A percentile compares a stretch with the other conserved stretches of the same genome.
Conservation (phyloP, 129 eudicot species). For the Glebionis coronaria region DNA sequence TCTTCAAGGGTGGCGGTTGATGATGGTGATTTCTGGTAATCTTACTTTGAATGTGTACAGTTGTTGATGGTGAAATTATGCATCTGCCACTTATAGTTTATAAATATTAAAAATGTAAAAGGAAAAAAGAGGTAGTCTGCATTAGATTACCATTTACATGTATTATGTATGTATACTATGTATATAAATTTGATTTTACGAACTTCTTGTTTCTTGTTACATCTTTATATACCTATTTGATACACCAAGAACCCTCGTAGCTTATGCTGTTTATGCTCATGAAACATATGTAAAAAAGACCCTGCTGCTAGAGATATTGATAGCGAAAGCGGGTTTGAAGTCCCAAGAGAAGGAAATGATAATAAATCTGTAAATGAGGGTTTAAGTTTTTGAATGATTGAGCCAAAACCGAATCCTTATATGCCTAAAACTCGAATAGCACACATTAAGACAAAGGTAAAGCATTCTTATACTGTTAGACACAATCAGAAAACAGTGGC, state of each 20-base stretch:
- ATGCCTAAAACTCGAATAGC: no score
- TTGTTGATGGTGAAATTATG: constrained; percentile 25
- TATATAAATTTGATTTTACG: constrained; percentile 21
- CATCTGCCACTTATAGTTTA: constrained; percentile 35
- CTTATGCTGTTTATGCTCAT: not conserved
- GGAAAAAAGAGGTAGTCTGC: constrained; percentile 28
- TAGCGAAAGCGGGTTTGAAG: not conserved
- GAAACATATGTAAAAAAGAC: not conserved
- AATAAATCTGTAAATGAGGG: not conserved
- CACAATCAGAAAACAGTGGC: no score
- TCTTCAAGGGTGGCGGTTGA: constrained; percentile 49
- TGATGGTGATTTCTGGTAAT: constrained; percentile 73
- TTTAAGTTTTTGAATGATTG: not conserved
- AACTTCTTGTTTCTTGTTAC: constrained; percentile 18
- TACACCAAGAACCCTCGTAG: not conserved
- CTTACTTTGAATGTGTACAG: constrained; percentile 44
- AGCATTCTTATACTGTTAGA: no score
- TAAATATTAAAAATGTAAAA: constrained; percentile 20
- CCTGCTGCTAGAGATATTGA: not conserved
- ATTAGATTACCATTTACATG: constrained; percentile 46
- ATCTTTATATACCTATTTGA: not conserved
- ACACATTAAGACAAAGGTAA: no score
- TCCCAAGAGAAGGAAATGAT: not conserved
- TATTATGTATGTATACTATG: constrained; percentile 21
- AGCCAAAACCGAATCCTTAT: not conserved